A percentile compares a stretch with the other conserved stretches of the same genome.
phyloP scores from a whole-genome alignment of 257 asterid species.

The Fraxinus quadrangulata region DNA sequence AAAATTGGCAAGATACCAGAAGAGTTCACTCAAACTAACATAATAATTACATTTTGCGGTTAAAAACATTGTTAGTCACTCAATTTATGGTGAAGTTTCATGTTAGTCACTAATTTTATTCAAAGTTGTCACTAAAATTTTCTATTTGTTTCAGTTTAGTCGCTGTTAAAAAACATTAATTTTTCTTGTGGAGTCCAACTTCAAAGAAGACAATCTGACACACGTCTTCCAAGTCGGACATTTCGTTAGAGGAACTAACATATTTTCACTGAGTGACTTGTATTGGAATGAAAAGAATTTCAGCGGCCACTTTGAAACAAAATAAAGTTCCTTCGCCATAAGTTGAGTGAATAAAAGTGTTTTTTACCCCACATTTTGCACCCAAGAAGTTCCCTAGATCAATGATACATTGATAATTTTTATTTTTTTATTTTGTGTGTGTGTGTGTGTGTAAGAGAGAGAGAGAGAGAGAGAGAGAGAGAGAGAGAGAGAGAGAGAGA shows the following conservation, averaged over 20 bases:
- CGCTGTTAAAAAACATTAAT: too few species aligned
- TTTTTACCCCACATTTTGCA: not conserved
- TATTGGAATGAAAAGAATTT: not conserved
- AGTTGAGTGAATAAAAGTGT: not conserved
- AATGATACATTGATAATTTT: not conserved
- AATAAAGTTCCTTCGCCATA: not conserved
- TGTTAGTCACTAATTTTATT: not conserved
- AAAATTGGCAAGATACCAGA: not conserved
- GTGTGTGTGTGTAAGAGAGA: not conserved
- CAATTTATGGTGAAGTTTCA: not conserved
- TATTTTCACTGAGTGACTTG: not conserved
- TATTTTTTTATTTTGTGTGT: not conserved
- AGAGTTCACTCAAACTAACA: not conserved
- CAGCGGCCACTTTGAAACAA: not conserved
- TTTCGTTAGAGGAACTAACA: too few species aligned
- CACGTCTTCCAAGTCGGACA: too few species aligned
- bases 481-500: slow-evolving; percentile 14
- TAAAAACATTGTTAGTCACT: not conserved
- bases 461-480: slow-evolving; percentile 18
- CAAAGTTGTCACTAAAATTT: too few species aligned
- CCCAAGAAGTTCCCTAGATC: not conserved
- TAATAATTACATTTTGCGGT: not conserved
- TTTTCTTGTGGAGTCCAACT: not conserved
- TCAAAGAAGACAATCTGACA: too few species aligned
- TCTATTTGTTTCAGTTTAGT: not conserved